Conservation (phyloP, 208 protist genomes). For the Wallacemonas collosoma region DNA sequence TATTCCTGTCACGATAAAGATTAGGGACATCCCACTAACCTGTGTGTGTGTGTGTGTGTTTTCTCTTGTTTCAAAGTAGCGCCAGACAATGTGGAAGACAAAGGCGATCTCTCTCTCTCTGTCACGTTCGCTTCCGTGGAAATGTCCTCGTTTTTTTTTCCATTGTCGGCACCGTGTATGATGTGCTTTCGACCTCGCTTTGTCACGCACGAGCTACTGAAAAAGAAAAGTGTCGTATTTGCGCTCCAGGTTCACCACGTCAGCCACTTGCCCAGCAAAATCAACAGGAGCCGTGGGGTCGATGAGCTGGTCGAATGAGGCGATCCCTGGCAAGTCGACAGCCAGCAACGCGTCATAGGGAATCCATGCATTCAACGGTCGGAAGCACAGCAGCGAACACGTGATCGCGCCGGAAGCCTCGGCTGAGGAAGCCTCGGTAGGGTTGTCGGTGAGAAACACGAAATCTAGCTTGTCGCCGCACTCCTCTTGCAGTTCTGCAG, state of each 20-base stretch:
- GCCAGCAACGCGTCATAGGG: constrained; percentile 44
- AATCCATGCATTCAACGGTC: constrained; percentile 54
- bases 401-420: constrained; percentile 47
- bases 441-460: constrained; percentile 62
- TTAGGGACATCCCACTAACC: too few relatives aligned
- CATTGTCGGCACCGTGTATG: too few relatives aligned
- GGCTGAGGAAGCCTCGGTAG: constrained; percentile 56
- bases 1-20: too few relatives aligned
- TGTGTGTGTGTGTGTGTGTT: too few relatives aligned
- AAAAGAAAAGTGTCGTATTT: constrained; percentile 11
- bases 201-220: neutral
- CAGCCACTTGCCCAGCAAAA: constrained; percentile 19
- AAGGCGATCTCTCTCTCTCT: too few relatives aligned
- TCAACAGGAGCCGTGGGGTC: constrained; percentile 30
- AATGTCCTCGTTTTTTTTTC: too few relatives aligned
- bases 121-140: too few relatives aligned
- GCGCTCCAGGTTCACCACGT: constrained; percentile 7
- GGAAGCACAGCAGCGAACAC: constrained; percentile 43
- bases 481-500: constrained; percentile 13
- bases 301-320: constrained; percentile 49
- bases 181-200: too few relatives aligned
- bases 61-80: too few relatives aligned
- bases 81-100: too few relatives aligned
- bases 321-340: constrained; percentile 38
- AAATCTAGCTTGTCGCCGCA: constrained; percentile 35